Evolutionary conservation across 1,284 basidiomycete species (phyloP).

Genomic region (Hypsizygus ulmarius): DNA sequence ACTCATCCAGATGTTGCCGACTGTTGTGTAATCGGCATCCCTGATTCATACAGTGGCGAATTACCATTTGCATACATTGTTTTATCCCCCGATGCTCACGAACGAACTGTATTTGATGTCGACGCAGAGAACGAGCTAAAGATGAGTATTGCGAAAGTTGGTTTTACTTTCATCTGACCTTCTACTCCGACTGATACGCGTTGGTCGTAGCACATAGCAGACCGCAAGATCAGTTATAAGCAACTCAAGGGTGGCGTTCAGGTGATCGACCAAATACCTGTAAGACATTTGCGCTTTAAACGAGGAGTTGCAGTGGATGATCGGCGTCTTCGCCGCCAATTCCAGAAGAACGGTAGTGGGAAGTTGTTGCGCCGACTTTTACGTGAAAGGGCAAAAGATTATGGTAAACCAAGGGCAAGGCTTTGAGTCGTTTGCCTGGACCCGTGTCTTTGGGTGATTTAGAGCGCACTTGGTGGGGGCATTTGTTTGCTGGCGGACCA

Average conservation of each 20-base stretch:
- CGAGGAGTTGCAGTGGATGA: not conserved
- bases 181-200: slow-evolving; percentile 1
- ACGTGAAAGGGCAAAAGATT: slow-evolving; percentile 27
- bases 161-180: not conserved
- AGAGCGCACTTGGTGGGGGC: not conserved
- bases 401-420: slow-evolving; percentile 5
- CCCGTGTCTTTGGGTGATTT: not conserved
- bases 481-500: too few species aligned
- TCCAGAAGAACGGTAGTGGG: slow-evolving; percentile 58
- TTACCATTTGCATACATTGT: slow-evolving; percentile 59
- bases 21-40: slow-evolving; percentile 67
- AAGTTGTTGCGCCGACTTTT: slow-evolving; percentile 35
- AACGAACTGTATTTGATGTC: slow-evolving; percentile 29
- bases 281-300: slow-evolving; percentile 8
- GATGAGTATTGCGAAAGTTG: slow-evolving; percentile 29
- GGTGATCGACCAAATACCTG: slow-evolving; percentile 31
- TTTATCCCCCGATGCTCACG: slow-evolving; percentile 37
- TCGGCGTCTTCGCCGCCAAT: slow-evolving; percentile 7
- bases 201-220: slow-evolving; percentile 33
- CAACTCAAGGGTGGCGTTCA: slow-evolving; percentile 40
- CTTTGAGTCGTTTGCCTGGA: slow-evolving; percentile 14
- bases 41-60: slow-evolving; percentile 67
- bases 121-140: slow-evolving; percentile 30
- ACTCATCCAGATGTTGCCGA: slow-evolving; percentile 65
- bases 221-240: slow-evolving; percentile 62